A percentile compares a stretch with the other conserved stretches of the same genome.
phyloP scores from a whole-genome alignment of 2,329 filamentous ascomycete species.

The Cercospora berteroae region DNA sequence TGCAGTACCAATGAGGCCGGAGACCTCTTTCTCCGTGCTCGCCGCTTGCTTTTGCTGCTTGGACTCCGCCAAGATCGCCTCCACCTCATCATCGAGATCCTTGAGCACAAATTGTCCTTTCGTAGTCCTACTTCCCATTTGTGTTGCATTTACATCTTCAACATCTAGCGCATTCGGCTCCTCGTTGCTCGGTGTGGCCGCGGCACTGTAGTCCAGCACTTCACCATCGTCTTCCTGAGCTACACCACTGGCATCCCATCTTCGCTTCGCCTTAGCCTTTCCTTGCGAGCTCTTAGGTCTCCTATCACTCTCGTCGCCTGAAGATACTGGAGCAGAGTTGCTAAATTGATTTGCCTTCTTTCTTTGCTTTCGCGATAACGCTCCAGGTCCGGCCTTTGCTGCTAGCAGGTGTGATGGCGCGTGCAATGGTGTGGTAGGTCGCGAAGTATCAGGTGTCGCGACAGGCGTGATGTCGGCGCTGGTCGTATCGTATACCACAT shows the following conservation, averaged over 20 bases:
- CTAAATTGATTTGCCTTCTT: conserved; percentile 57
- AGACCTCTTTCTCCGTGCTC: conserved; percentile 53
- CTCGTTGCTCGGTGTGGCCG: conserved; percentile 53
- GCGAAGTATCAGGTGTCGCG: conserved; percentile 70
- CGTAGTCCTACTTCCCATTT: conserved; percentile 79
- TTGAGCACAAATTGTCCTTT: conserved; percentile 93
- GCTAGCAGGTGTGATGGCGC: conserved; percentile 63
- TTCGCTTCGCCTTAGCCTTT: conserved; percentile 75
- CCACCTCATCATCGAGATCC: conserved; percentile 89
- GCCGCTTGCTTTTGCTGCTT: conserved; percentile 59
- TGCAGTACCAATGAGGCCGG: conserved; percentile 73
- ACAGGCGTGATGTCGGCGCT: conserved; percentile 70
- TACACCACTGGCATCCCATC: conserved; percentile 86
- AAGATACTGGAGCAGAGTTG: conserved; percentile 65
- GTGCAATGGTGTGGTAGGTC: conserved; percentile 69
- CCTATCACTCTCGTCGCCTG: conserved; percentile 72
- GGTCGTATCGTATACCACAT: conserved; percentile 38
- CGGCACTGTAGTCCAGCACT: conserved; percentile 84
- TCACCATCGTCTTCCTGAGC: conserved; percentile 75
- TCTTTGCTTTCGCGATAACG: conserved; percentile 76
- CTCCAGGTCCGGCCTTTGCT: conserved; percentile 71
- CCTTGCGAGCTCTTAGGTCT: conserved; percentile 54
- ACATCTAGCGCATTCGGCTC: conserved; percentile 54
- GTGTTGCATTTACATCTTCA: conserved; percentile 71
- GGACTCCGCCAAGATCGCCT: conserved; percentile 81